Evolutionary conservation across 139 green algal species (phyloP).

Genomic region (Volvox reticuliferus): DNA sequence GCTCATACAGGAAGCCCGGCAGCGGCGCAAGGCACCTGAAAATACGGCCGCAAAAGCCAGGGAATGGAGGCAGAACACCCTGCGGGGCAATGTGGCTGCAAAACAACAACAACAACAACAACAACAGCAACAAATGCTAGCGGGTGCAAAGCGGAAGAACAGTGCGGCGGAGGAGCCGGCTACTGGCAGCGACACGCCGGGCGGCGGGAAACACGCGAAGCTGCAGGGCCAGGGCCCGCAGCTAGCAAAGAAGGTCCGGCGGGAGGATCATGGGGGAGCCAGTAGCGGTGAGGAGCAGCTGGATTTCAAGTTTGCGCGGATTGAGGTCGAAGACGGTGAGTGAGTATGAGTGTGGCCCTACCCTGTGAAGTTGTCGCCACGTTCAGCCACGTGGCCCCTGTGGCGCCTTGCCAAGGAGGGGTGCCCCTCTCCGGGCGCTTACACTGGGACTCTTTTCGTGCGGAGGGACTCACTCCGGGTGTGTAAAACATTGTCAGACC

Average conservation of each 20-base stretch:
- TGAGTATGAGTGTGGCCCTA: neutral
- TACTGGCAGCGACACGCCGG: neutral
- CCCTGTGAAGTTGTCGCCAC: too few species aligned
- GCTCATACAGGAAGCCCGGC: constrained; percentile 42
- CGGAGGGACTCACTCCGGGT: too few species aligned
- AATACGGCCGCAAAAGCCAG: constrained; percentile 45
- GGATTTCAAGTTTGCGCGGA: constrained; percentile 62
- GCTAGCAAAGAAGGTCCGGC: constrained; percentile 45
- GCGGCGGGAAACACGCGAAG: constrained; percentile 3
- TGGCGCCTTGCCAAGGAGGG: too few species aligned
- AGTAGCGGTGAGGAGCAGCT: constrained; percentile 1
- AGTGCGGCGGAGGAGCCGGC: neutral
- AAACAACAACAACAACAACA: constrained; percentile 57
- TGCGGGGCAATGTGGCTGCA: constrained; percentile 46
- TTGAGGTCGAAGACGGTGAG: constrained; percentile 62
- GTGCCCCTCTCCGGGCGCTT: too few species aligned
- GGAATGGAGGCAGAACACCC: constrained; percentile 60
- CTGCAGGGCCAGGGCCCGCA: neutral
- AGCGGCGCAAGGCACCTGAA: constrained; percentile 41
- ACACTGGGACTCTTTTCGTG: too few species aligned
- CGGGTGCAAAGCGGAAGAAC: neutral
- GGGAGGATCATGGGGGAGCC: neutral
- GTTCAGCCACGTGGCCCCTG: too few species aligned
- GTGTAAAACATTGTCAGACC: too few species aligned
- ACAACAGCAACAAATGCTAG: constrained; percentile 41